phyloP scores from a whole-genome alignment of 768 basidiomycete genomes.

The Psilocybe sp. region DNA sequence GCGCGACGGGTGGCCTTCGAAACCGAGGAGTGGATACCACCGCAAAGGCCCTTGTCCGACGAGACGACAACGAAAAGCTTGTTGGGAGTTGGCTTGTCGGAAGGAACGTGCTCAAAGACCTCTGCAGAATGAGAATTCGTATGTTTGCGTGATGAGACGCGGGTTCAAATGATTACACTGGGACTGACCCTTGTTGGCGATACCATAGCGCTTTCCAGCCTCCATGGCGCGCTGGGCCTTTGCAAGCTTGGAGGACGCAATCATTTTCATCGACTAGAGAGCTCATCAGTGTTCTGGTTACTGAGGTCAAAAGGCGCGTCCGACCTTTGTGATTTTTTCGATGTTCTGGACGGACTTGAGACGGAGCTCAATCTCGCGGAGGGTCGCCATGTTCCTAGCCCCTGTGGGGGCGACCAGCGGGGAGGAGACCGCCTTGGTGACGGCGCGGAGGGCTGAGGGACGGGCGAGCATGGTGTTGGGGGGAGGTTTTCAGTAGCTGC shows the following conservation, averaged over 20 bases:
- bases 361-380: slow-evolving; percentile 95
- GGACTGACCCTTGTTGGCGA: slow-evolving; percentile 81
- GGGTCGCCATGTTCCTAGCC: slow-evolving; percentile 92
- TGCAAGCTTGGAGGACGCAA: slow-evolving; percentile 94
- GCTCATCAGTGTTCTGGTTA: slow-evolving; percentile 1
- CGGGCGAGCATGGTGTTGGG: slow-evolving; percentile 44
- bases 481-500: slow-evolving; percentile 21
- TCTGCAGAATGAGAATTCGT: slow-evolving; percentile 44
- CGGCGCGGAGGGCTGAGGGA: slow-evolving; percentile 38
- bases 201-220: slow-evolving; percentile 88
- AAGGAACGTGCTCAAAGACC: slow-evolving; percentile 77
- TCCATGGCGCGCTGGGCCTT: slow-evolving; percentile 95
- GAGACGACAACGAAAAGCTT: slow-evolving; percentile 94
- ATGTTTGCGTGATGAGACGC: slow-evolving; percentile 1
- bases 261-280: slow-evolving; percentile 94
- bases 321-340: slow-evolving; percentile 98
- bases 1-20: slow-evolving; percentile 83
- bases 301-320: slow-evolving; percentile 23
- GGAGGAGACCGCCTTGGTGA: too few species aligned
- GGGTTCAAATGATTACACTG: slow-evolving; percentile 2
- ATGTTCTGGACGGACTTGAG: slow-evolving; percentile 96
- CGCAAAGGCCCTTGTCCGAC: slow-evolving; percentile 98
- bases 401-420: slow-evolving; percentile 30
- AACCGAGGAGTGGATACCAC: slow-evolving; percentile 98
- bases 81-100: slow-evolving; percentile 66